Evolutionary conservation across 768 basidiomycete genomes (phyloP).

Genomic region (Punctularia strigosozonata): DNA sequence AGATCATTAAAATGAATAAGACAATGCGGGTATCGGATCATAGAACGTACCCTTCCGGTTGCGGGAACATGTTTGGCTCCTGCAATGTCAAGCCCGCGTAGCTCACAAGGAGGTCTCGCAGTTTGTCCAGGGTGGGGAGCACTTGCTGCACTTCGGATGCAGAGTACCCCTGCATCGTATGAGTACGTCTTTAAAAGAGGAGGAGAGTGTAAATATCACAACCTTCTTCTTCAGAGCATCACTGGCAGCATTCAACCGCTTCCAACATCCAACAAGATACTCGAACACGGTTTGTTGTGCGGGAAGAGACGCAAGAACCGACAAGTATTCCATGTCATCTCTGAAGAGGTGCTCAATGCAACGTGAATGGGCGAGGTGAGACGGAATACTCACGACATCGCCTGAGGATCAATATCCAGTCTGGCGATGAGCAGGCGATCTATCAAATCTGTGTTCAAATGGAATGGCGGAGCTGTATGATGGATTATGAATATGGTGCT

Average conservation of each 20-base stretch:
- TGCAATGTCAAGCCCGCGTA: slow-evolving; percentile 85
- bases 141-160: slow-evolving; percentile 55
- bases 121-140: slow-evolving; percentile 51
- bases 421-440: slow-evolving; percentile 79
- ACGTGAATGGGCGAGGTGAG: slow-evolving; percentile 1
- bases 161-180: slow-evolving; percentile 37
- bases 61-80: slow-evolving; percentile 92
- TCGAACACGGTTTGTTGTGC: slow-evolving; percentile 73
- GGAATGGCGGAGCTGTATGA: slow-evolving; percentile 22
- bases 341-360: slow-evolving; percentile 21
- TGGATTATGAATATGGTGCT: not conserved
- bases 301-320: slow-evolving; percentile 69
- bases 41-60: slow-evolving; percentile 56
- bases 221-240: slow-evolving; percentile 52
- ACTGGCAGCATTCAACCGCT: slow-evolving; percentile 54
- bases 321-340: slow-evolving; percentile 63
- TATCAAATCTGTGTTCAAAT: slow-evolving; percentile 41
- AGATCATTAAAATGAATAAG: not conserved
- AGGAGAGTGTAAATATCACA: not conserved
- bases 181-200: not conserved
- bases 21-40: not conserved
- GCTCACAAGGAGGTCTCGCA: slow-evolving; percentile 75
- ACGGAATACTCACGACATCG: slow-evolving; percentile 46
- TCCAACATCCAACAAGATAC: slow-evolving; percentile 88
- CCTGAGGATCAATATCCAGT: slow-evolving; percentile 65